Percentiles rank a stretch among this genome's conserved stretches.
phyloP scores from a whole-genome alignment of 2,329 filamentous ascomycete species.

The Claviceps sp. region DNA sequence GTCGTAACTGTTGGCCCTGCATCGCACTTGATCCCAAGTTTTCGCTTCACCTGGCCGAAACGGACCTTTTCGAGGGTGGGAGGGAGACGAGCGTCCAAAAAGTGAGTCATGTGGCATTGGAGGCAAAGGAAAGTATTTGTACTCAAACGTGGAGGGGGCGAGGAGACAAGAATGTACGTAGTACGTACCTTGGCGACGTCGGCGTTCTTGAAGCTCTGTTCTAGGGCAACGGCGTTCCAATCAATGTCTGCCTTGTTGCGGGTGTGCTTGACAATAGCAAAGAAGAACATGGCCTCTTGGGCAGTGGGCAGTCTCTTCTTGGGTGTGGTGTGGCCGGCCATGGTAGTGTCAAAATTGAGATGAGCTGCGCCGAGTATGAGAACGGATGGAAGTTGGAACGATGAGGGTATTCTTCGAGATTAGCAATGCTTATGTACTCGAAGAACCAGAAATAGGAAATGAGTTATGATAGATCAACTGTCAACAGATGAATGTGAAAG shows the following conservation, averaged over 20 bases:
- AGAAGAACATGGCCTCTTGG: conserved; percentile 30
- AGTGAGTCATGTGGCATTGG: neutral
- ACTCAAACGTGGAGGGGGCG: no score
- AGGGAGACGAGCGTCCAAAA: neutral
- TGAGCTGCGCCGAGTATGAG: neutral
- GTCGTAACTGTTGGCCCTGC: neutral
- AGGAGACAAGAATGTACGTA: neutral
- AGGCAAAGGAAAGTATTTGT: no score
- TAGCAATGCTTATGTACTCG: no score
- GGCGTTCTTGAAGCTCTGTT: conserved; percentile 30
- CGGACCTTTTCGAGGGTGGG: conserved; percentile 20
- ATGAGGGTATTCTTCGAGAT: no score
- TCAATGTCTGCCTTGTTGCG: conserved; percentile 31
- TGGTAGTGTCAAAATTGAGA: conserved; percentile 6
- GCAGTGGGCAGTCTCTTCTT: conserved; percentile 24
- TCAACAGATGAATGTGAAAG: neutral
- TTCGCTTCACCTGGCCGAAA: conserved; percentile 36
- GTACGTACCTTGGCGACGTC: conserved; percentile 28
- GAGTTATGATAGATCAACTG: no score
- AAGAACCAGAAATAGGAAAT: no score
- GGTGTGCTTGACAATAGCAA: conserved; percentile 30
- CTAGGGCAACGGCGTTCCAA: conserved; percentile 31
- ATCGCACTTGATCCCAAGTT: conserved; percentile 25
- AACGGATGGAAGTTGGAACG: no score
- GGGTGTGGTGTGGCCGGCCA: conserved; percentile 15